A percentile compares a stretch with the other conserved stretches of the same genome.
phyloP scores from a whole-genome alignment of 1,284 basidiomycete species.

The Irpex sp. region DNA sequence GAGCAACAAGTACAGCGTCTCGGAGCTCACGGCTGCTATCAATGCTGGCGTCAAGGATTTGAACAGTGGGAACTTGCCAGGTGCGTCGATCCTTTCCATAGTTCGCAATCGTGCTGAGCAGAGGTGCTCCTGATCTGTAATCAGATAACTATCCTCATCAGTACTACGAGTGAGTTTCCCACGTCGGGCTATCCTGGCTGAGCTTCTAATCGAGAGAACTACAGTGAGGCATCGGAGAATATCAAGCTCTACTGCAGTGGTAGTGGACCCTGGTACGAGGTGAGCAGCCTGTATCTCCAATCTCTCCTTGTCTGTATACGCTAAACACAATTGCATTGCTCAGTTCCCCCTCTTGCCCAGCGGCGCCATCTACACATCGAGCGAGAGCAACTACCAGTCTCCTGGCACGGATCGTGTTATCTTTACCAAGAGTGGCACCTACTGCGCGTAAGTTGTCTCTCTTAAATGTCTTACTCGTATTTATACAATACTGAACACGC shows the following conservation, averaged over 20 bases:
- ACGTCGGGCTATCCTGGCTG: neutral
- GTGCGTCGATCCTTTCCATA: constrained; percentile 7
- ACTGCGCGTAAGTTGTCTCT: constrained; percentile 21
- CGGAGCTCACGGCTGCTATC: constrained; percentile 22
- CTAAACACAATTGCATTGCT: neutral
- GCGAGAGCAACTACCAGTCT: constrained; percentile 15
- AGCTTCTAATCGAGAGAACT: neutral
- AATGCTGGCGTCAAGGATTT: constrained; percentile 21
- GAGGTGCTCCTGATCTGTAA: too few species aligned
- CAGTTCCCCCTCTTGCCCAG: constrained; percentile 25
- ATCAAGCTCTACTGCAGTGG: constrained; percentile 16
- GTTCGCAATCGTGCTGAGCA: too few species aligned
- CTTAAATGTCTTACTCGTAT: neutral
- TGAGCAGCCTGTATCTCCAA: neutral
- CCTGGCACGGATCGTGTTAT: constrained; percentile 28
- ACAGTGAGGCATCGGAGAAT: constrained; percentile 13
- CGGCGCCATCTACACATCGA: constrained; percentile 23
- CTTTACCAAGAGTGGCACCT: constrained; percentile 24
- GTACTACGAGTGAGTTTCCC: constrained; percentile 14
- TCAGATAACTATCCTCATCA: constrained; percentile 19
- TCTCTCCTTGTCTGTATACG: neutral
- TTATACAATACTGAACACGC: neutral
- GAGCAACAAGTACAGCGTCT: constrained; percentile 20
- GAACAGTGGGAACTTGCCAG: constrained; percentile 17
- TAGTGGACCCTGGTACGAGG: constrained; percentile 16